Conservation (phyloP, 306 rosid genomes). For the Trifolium fragiferum region DNA sequence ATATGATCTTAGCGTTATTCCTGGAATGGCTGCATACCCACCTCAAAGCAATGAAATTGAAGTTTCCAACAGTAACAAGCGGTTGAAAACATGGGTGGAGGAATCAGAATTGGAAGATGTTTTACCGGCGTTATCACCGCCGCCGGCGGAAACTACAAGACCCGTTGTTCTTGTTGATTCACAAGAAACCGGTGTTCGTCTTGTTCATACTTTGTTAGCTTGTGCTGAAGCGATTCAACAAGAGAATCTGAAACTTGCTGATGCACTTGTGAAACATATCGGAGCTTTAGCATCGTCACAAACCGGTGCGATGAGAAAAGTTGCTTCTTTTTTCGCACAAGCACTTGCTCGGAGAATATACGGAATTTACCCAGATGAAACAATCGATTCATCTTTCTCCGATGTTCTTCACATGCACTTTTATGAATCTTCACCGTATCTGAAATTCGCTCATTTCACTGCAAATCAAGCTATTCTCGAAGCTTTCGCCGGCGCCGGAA, state of each 20-base stretch:
- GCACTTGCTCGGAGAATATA: constrained; percentile 68
- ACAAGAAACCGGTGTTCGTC: constrained; percentile 78
- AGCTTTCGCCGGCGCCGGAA: constrained; percentile 58
- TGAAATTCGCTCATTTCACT: constrained; percentile 90
- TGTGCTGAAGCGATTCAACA: constrained; percentile 81
- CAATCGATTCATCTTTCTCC: constrained; percentile 51
- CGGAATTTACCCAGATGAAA: constrained; percentile 53
- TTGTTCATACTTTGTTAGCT: constrained; percentile 80
- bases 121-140: not conserved
- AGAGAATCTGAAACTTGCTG: constrained; percentile 66
- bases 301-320: constrained; percentile 80
- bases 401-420: constrained; percentile 82
- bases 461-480: constrained; percentile 92
- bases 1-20: constrained; percentile 82
- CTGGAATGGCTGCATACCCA: constrained; percentile 75
- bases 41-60: constrained; percentile 31
- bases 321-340: constrained; percentile 72
- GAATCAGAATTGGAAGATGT: constrained; percentile 21
- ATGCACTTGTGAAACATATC: constrained; percentile 65
- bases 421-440: constrained; percentile 78
- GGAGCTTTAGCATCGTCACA: constrained; percentile 64
- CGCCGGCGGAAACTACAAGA: constrained; percentile 51
- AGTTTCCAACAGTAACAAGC: constrained; percentile 27
- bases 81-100: constrained; percentile 45
- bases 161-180: constrained; percentile 70